Conservation (phyloP, 1,284 basidiomycete species). For the Xerocomus nothofagi region DNA sequence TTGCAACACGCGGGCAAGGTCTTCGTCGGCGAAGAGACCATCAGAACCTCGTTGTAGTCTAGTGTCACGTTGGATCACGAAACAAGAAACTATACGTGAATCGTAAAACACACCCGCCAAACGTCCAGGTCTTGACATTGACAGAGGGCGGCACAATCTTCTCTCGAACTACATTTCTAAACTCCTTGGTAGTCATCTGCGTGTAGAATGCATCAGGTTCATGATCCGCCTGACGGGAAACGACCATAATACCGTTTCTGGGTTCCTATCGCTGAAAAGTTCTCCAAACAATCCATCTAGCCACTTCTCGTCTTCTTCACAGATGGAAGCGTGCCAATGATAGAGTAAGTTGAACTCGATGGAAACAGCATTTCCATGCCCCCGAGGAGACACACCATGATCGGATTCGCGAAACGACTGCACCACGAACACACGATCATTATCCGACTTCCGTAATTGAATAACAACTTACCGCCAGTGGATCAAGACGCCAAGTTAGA, state of each 20-base stretch:
- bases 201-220: slow-evolving; percentile 1
- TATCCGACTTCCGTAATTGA: not conserved
- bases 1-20: slow-evolving; percentile 66
- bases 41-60: slow-evolving; percentile 53
- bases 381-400: slow-evolving; percentile 46
- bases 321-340: slow-evolving; percentile 73
- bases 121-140: slow-evolving; percentile 50
- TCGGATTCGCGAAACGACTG: slow-evolving; percentile 27
- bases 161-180: slow-evolving; percentile 39
- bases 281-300: slow-evolving; percentile 49
- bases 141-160: slow-evolving; percentile 38
- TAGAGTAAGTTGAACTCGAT: slow-evolving; percentile 77
- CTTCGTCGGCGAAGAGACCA: slow-evolving; percentile 67
- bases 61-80: not conserved
- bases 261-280: slow-evolving; percentile 45
- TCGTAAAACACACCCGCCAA: slow-evolving; percentile 44
- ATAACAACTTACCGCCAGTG: slow-evolving; percentile 40
- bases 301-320: slow-evolving; percentile 61
- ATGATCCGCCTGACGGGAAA: slow-evolving; percentile 7
- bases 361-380: slow-evolving; percentile 70
- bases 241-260: slow-evolving; percentile 38
- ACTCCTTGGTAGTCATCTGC: slow-evolving; percentile 46
- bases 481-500: slow-evolving; percentile 46
- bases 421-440: not conserved
- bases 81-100: not conserved